Evolutionary conservation across 768 basidiomycete species (phyloP), one percentile per base, ranked within the genome.

Genomic region (Mrakia blollopis): DNA sequence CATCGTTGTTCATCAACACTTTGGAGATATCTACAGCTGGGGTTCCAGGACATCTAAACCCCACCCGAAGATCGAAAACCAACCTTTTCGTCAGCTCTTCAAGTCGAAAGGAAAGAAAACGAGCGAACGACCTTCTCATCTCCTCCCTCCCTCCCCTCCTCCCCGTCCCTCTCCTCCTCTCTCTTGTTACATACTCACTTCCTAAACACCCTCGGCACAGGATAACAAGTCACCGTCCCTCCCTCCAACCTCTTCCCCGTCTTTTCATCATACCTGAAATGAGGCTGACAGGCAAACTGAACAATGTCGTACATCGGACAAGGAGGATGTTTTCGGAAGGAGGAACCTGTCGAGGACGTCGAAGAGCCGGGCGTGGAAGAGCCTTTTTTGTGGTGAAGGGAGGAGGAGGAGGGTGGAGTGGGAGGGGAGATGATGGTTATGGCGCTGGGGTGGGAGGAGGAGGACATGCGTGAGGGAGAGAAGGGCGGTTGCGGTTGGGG

Each of bases 261-360:
- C 28, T 21, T 41, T 3, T 50, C 37, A 14, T 72, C 50, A 57
- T 77, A 77, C 18, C 72, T 52, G 50, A 65, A 77, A 18, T 65
- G 60, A 25, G 76, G 76, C 35, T 77, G 70, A 50, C 76, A 77
- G 13, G 70, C 41, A 57, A 63, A 77, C 44, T 77, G 76, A 14
- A 72, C 47, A 50, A 77, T 44, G 32, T 77, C 76, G 52, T 54
- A 77, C n/a, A 77, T 61, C 25, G 76, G 76, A n/a, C 76, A 77
- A 25, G 25, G 47, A 11, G 76, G 52, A 57, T 68, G 71, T 37
- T 50, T 37, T 21, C 28, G 30, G 52, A 39, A 35, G 28, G 16
- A 14, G 1, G 71, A 57, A 14, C 50, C 28, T 14, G 41, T 3
- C 0, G 71, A 72, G 28, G 71, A 39, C 3, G 71, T 60, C 32